A percentile compares a stretch with the other conserved stretches of the same genome.
Conservation (phyloP, 768 basidiomycete species). For the Termitomyces sp. region DNA sequence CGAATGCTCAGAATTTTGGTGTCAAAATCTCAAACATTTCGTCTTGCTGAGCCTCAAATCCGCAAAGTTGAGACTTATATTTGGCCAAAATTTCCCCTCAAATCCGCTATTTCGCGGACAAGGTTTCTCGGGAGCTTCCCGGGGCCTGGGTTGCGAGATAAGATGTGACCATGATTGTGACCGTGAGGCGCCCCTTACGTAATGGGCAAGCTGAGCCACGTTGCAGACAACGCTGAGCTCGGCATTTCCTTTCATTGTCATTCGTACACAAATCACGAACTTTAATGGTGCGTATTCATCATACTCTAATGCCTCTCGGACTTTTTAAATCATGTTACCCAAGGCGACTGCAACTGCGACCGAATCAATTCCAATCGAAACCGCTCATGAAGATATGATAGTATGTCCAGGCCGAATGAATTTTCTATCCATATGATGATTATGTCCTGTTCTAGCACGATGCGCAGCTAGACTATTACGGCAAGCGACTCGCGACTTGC, state of each 20-base stretch:
- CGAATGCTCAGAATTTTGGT: no score
- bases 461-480: constrained; percentile 97
- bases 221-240: background rate
- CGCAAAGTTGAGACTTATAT: background rate
- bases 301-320: background rate
- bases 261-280: background rate
- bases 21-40: no score
- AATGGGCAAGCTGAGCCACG: background rate
- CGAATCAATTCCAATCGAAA: constrained; percentile 86
- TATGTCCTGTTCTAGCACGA: constrained; percentile 67
- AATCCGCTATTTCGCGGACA: background rate
- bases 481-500: constrained; percentile 94
- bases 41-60: background rate
- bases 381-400: constrained; percentile 98
- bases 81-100: background rate
- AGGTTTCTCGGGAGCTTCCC: no score
- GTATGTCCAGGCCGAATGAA: constrained; percentile 44
- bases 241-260: background rate
- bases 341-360: constrained; percentile 52
- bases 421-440: constrained; percentile 2
- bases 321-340: background rate
- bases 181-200: background rate
- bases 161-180: background rate
- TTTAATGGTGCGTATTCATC: constrained; percentile 10
- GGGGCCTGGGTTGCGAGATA: background rate